Evolutionary conservation across 1,284 basidiomycete species (phyloP).

Genomic region (Leccinum griseonigrum): DNA sequence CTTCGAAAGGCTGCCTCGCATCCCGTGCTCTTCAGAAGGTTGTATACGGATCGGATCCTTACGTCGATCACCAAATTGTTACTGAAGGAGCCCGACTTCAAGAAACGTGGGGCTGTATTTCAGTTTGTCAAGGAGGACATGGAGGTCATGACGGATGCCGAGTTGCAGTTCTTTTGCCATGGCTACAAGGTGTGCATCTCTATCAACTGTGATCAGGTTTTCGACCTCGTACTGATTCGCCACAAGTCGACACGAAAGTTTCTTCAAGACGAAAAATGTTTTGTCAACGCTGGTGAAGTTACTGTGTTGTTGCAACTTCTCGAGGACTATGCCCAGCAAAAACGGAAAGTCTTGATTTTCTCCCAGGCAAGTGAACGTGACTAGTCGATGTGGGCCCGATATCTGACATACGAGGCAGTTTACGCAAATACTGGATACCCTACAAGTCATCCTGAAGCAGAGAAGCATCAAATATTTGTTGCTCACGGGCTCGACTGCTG

Average conservation of each 20-base stretch:
- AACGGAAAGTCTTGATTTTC: constrained; percentile 89
- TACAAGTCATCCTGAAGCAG: constrained; percentile 82
- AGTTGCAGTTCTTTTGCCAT: constrained; percentile 79
- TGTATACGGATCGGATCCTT: constrained; percentile 79
- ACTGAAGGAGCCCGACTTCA: constrained; percentile 89
- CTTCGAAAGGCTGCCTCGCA: constrained; percentile 94
- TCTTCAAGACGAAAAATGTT: constrained; percentile 73
- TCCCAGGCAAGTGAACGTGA: constrained; percentile 63
- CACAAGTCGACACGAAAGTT: constrained; percentile 76
- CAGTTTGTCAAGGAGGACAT: constrained; percentile 90
- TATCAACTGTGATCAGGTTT: neutral
- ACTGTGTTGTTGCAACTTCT: constrained; percentile 73
- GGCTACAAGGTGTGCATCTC: constrained; percentile 67
- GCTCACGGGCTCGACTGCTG: constrained; percentile 93
- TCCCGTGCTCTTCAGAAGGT: constrained; percentile 90
- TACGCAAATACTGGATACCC: constrained; percentile 92
- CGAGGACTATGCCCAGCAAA: constrained; percentile 64
- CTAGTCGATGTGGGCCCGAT: neutral
- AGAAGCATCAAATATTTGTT: constrained; percentile 79
- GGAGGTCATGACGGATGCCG: constrained; percentile 93
- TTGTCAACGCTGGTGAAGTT: constrained; percentile 90
- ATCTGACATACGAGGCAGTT: constrained; percentile 54
- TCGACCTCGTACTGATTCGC: constrained; percentile 4
- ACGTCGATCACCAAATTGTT: constrained; percentile 77
- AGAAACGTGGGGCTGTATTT: constrained; percentile 72